Evolutionary conservation across 768 basidiomycete genomes (phyloP), one percentile per base, ranked within the genome.

Genomic region (Mycena vitilis): DNA sequence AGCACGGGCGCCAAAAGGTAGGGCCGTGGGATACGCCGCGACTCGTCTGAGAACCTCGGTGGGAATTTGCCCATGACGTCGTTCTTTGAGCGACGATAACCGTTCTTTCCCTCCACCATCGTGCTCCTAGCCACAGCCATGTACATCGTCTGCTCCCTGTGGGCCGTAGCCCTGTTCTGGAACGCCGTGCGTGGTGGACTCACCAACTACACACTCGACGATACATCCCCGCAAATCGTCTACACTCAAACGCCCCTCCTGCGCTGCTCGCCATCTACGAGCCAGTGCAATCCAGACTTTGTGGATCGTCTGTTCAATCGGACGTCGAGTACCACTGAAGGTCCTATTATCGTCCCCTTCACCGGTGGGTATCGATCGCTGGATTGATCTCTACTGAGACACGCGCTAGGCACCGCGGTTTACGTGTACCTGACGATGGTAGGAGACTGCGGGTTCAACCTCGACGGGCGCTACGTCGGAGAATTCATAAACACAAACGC

Each of bases 371-470:
- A 22, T 23, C 11, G 11, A 40, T 40, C 15, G 40, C 10, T 15
- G 40, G 2, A 11, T 4, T 15, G 40, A 40, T 3, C 11, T 15
- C 40, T 15, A 40, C 30, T 30, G 5, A 30, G 30, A 30, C 5
- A 1, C 30, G 22, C 30, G 22, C 22, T 23, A 64, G 62, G 62
- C 42, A 69, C 15, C 5, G 68, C 55, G 11, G 55, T 64, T 11
- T 64, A 63, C 30, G 62, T 69, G 0, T 63, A 59, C 51, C 51
- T 64, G 42, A 62, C 56, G 13, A 22, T 60, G 5, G 25, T 23
- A 6, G 62, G 61, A 3, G 51, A 49, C 5, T 53, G 54, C 44
- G 20, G 40, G 1, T 60, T 69, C 57, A 59, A 53, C 15, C 16
- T 69, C 42, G 68, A 69, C 55, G 68, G 68, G 16, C 2, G 5